Evolutionary conservation across 805 yeast genomes (phyloP).

Genomic region (Candida boidinii): DNA sequence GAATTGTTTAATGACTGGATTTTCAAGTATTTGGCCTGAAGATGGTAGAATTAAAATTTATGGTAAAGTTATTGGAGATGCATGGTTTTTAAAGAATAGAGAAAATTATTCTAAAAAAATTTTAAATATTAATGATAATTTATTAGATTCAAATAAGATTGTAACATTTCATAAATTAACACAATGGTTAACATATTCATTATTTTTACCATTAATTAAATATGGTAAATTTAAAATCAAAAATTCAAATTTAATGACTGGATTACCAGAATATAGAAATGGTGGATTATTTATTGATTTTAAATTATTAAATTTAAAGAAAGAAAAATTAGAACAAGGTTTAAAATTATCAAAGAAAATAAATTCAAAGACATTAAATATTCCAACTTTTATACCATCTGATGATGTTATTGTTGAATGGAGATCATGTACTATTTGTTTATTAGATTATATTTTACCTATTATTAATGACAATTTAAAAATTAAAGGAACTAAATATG

Average conservation of each 20-base stretch:
- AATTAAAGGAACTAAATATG: constrained; percentile 20
- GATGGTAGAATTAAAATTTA: constrained; percentile 41
- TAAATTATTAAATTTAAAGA: constrained; percentile 40
- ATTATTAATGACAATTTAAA: constrained; percentile 38
- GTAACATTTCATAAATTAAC: constrained; percentile 60
- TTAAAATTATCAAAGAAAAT: constrained; percentile 24
- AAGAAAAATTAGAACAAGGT: constrained; percentile 29
- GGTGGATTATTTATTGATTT: constrained; percentile 58
- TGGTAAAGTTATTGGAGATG: constrained; percentile 51
- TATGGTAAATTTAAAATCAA: constrained; percentile 33
- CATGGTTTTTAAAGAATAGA: constrained; percentile 41
- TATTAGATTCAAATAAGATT: constrained; percentile 31
- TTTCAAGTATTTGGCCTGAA: constrained; percentile 53
- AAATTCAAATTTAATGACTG: constrained; percentile 38
- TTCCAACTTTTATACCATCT: constrained; percentile 44
- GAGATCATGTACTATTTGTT: constrained; percentile 54
- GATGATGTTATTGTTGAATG: constrained; percentile 61
- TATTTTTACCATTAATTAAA: constrained; percentile 41
- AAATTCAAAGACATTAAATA: constrained; percentile 16
- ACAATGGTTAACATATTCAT: constrained; percentile 60
- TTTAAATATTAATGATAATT: constrained; percentile 8
- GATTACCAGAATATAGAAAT: constrained; percentile 54
- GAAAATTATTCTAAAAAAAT: constrained; percentile 10
- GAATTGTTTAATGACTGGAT: constrained; percentile 47
- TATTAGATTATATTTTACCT: constrained; percentile 45